Conservation (phyloP, 2,329 filamentous ascomycete genomes). For the Chrysoporthe puriensis region DNA sequence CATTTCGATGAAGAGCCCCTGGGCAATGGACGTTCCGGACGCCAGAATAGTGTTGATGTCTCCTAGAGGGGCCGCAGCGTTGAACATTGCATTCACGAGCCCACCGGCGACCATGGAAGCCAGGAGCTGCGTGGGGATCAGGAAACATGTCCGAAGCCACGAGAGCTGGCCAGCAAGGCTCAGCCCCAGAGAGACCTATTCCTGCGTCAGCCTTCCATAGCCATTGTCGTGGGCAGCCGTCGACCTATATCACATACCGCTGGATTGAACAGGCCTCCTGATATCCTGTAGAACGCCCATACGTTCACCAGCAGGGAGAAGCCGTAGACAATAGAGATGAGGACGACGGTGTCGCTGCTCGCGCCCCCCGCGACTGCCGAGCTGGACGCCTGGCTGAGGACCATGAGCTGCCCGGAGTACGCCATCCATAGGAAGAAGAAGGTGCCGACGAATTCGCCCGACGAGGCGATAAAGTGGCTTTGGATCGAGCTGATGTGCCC, state of each 20-base stretch:
- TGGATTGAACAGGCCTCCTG: slow-evolving; percentile 47
- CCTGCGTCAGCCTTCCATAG: background rate
- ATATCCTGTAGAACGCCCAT: slow-evolving; percentile 55
- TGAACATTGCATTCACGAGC: slow-evolving; percentile 56
- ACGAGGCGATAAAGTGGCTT: slow-evolving; percentile 19
- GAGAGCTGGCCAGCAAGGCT: slow-evolving; percentile 53
- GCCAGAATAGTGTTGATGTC: slow-evolving; percentile 53
- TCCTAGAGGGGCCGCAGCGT: slow-evolving; percentile 41
- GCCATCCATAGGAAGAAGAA: slow-evolving; percentile 49
- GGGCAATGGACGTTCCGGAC: slow-evolving; percentile 48
- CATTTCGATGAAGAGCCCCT: slow-evolving; percentile 65
- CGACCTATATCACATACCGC: slow-evolving; percentile 34
- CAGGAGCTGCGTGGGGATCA: slow-evolving; percentile 56
- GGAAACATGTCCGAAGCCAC: slow-evolving; percentile 48
- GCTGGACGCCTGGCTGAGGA: slow-evolving; percentile 29
- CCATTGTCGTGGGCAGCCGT: background rate
- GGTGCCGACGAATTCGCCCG: slow-evolving; percentile 48
- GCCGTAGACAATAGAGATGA: slow-evolving; percentile 46
- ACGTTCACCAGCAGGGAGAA: slow-evolving; percentile 51
- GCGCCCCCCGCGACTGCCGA: slow-evolving; percentile 8
- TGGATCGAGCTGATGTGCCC: slow-evolving; percentile 16
- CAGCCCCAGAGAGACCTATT: slow-evolving; percentile 53
- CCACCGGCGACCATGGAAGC: slow-evolving; percentile 58
- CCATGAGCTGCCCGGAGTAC: slow-evolving; percentile 41
- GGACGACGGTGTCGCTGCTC: slow-evolving; percentile 35